These are phyloP conservation scores for Drosera capensis DNA, from an alignment of 148 eudicot species.

Conservation along the genomic window DNA sequence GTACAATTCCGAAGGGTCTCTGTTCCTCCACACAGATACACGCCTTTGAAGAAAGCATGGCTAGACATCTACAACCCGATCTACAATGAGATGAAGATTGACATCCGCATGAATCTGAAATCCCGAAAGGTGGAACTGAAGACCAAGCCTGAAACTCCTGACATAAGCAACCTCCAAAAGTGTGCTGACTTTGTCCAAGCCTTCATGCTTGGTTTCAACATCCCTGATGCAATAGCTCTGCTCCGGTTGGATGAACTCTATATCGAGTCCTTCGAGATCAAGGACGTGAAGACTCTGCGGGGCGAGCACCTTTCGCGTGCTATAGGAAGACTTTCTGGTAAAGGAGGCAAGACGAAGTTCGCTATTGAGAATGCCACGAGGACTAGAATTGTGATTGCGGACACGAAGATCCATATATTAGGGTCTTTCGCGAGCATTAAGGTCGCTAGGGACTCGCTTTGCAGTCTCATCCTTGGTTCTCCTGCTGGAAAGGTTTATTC, in stretches of 20 bases:
- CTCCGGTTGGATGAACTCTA: constrained; percentile 68
- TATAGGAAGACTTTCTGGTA: constrained; percentile 73
- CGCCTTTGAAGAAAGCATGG: constrained; percentile 70
- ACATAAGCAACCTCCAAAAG: constrained; percentile 57
- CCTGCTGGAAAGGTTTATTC: constrained; percentile 94
- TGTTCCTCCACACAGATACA: constrained; percentile 63
- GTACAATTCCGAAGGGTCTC: constrained; percentile 50
- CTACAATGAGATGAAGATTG: constrained; percentile 69
- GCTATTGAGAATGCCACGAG: constrained; percentile 80
- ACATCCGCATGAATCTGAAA: constrained; percentile 76
- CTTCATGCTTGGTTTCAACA: constrained; percentile 72
- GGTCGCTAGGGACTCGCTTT: constrained; percentile 60
- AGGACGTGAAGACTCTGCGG: constrained; percentile 69
- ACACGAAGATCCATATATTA: constrained; percentile 55
- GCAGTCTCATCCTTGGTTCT: constrained; percentile 74
- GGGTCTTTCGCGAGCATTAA: constrained; percentile 60
- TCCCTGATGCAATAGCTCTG: constrained; percentile 52
- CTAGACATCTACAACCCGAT: constrained; percentile 66
- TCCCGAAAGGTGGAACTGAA: constrained; percentile 57
- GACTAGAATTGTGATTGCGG: constrained; percentile 79
- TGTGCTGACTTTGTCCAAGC: constrained; percentile 80
- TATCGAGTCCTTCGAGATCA: constrained; percentile 62
- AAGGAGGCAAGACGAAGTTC: constrained; percentile 79
- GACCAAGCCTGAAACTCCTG: constrained; percentile 65
- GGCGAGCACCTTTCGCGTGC: constrained; percentile 85